These are phyloP conservation scores for Diplotaxis tenuifolia DNA, from an alignment of 345 rosid genomes.

Conservation along the genomic window DNA sequence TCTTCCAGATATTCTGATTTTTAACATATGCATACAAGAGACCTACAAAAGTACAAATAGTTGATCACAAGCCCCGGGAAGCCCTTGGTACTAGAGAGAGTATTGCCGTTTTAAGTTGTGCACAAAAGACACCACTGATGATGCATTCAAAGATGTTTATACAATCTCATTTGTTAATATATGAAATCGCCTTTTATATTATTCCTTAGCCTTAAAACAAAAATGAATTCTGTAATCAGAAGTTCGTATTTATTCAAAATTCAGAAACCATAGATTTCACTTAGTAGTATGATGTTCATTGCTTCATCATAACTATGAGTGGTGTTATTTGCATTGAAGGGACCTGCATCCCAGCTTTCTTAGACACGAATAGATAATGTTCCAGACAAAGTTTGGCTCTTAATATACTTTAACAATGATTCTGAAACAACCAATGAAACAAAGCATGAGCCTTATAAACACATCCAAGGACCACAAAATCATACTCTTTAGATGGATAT, in stretches of 20 bases:
- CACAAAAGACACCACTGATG: conserved; percentile 18
- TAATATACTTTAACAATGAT: too few relatives aligned
- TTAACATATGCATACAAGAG: conserved; percentile 28
- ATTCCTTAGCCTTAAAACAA: background rate
- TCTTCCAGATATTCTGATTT: conserved; percentile 80
- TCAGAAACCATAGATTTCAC: conserved; percentile 23
- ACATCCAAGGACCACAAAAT: too few relatives aligned
- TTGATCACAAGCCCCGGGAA: background rate
- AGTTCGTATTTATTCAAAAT: conserved; percentile 2
- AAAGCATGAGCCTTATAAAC: background rate
- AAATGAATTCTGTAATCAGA: background rate
- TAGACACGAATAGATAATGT: conserved; percentile 13
- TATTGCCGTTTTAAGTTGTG: conserved; percentile 24
- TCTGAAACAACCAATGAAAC: conserved; percentile 39
- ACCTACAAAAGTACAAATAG: conserved; percentile 15
- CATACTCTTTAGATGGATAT: too few relatives aligned
- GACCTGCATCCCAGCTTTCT: conserved; percentile 24
- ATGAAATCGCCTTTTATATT: conserved; percentile 22
- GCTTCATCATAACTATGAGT: conserved; percentile 21
- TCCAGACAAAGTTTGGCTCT: background rate
- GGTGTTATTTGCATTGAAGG: conserved; percentile 33
- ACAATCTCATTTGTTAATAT: conserved; percentile 37
- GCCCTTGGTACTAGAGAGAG: background rate
- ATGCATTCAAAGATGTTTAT: conserved; percentile 29
- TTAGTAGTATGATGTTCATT: conserved; percentile 24